A percentile compares a stretch with the other conserved stretches of the same genome.
Evolutionary conservation across 2,329 filamentous ascomycete genomes (phyloP).

Genomic region (Calonectria crousiana): DNA sequence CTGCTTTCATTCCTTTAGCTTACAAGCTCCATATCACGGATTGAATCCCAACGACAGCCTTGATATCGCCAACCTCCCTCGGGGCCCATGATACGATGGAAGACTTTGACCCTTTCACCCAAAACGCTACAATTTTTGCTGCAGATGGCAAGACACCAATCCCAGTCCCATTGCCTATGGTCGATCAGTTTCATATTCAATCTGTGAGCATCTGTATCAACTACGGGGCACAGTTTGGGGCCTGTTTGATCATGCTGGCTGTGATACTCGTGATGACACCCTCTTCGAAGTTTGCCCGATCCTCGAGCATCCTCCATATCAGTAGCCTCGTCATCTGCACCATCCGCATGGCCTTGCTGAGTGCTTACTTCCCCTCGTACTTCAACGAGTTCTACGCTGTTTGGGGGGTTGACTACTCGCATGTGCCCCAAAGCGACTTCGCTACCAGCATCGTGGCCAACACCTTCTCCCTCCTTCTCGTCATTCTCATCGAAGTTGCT

Average conservation of each 20-base stretch:
- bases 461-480: conserved; percentile 57
- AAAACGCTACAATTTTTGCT: conserved; percentile 51
- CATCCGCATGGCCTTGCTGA: conserved; percentile 68
- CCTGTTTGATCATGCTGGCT: conserved; percentile 73
- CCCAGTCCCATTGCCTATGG: conserved; percentile 45
- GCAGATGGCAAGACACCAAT: conserved; percentile 48
- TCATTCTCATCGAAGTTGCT: conserved; percentile 59
- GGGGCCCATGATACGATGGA: conserved; percentile 33
- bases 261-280: conserved; percentile 77
- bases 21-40: neutral
- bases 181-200: conserved; percentile 50
- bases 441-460: conserved; percentile 54
- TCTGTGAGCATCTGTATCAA: conserved; percentile 64
- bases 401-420: conserved; percentile 66
- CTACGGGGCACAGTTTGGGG: conserved; percentile 78
- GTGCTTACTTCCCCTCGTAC: conserved; percentile 70
- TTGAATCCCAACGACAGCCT: neutral
- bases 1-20: neutral
- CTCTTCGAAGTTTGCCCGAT: conserved; percentile 71
- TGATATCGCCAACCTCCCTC: neutral
- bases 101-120: conserved; percentile 51
- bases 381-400: conserved; percentile 72
- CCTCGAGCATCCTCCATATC: conserved; percentile 75
- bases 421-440: conserved; percentile 56
- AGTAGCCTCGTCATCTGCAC: conserved; percentile 71